Evolutionary conservation across 768 basidiomycete species (phyloP), one percentile per base, ranked within the genome.

Genomic region (Saitozyma podzolica): DNA sequence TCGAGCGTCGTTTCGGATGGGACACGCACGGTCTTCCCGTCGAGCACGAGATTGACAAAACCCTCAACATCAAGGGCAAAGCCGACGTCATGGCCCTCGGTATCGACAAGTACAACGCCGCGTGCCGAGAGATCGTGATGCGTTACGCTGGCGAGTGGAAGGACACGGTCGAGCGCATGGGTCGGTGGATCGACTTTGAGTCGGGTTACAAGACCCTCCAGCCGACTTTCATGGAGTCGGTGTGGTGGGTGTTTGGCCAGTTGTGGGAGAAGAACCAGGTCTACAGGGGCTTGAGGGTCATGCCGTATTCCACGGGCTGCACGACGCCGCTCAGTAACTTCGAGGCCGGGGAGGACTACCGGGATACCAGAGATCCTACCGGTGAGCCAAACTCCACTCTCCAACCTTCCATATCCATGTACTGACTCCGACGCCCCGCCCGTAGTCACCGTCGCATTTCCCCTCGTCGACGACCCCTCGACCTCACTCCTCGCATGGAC

Each of bases 101-200:
- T 13, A 95, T 99, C 80, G 91, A 89, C 81, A 90, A 89, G 72
- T 99, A 99, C 84, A 99, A 99, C 79, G 92, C 86, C 6, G 93
- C 97, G 79, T 99, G 96, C 76, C 87, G 95, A 41, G 86, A 87
- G 63, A 98, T 98, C 77, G 95, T 98, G 72, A 97, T 99, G 94
- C 86, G 92, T 54, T 98, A 98, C 79, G 84, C 94, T 2, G 84
- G 86, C 8, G 94, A 98, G 76, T 99, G 96, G 96, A 87, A 93
- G 54, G 76, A 82, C 42, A 98, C 94, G 5, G 95, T 99, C 58
- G 94, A 96, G 80, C 87, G 96, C 66, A 94, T 98, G 89, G 96
- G 95, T 41, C 87, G 96, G 66, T 99, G 96, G 96, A 98, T 99
- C 81, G 96, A 99, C 81, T 99, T 99, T 72, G 96, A 99, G 80